A percentile compares a stretch with the other conserved stretches of the same genome.
These are phyloP conservation scores for Durotheca rogersii DNA, from an alignment of 495 filamentous ascomycete genomes.

Conservation along the genomic window DNA sequence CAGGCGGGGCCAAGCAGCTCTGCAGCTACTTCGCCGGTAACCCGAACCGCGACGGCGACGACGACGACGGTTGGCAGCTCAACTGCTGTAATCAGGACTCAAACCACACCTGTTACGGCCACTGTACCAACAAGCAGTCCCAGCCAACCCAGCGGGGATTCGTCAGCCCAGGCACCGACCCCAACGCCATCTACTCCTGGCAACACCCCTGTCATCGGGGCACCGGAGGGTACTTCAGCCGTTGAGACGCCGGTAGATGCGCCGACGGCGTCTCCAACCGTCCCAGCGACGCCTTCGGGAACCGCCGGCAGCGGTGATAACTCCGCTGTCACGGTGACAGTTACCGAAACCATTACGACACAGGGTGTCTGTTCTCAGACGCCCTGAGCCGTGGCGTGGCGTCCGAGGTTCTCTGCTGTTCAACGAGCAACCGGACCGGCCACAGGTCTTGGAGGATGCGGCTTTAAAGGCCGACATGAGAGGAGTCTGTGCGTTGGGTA, in stretches of 20 bases:
- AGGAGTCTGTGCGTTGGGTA: conserved; percentile 11
- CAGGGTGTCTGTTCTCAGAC: conserved; percentile 24
- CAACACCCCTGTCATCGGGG: too few relatives aligned
- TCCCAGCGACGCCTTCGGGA: neutral
- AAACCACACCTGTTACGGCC: conserved; percentile 6
- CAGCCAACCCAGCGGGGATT: conserved; percentile 24
- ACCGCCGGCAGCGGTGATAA: conserved; percentile 2
- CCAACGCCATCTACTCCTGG: too few relatives aligned
- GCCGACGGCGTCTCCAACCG: neutral
- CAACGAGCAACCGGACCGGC: too few relatives aligned
- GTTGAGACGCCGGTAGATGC: conserved; percentile 1
- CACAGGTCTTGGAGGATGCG: conserved; percentile 9
- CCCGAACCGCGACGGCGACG: conserved; percentile 2
- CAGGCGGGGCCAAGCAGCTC: conserved; percentile 12
- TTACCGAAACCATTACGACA: conserved; percentile 32
- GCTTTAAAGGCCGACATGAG: conserved; percentile 4
- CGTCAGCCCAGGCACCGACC: conserved; percentile 4
- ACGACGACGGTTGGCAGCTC: conserved; percentile 1
- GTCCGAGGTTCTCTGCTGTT: too few relatives aligned
- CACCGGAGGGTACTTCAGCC: conserved; percentile 5
- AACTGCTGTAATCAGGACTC: conserved; percentile 13
- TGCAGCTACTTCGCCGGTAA: conserved; percentile 5
- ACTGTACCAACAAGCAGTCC: conserved; percentile 28
- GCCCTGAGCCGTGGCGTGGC: conserved; percentile 23
- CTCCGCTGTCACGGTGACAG: conserved; percentile 21